A percentile compares a stretch with the other conserved stretches of the same genome.
phyloP scores from a whole-genome alignment of 202 grass and related monocot species.

The Schoenoplectus tabernaemontani region DNA sequence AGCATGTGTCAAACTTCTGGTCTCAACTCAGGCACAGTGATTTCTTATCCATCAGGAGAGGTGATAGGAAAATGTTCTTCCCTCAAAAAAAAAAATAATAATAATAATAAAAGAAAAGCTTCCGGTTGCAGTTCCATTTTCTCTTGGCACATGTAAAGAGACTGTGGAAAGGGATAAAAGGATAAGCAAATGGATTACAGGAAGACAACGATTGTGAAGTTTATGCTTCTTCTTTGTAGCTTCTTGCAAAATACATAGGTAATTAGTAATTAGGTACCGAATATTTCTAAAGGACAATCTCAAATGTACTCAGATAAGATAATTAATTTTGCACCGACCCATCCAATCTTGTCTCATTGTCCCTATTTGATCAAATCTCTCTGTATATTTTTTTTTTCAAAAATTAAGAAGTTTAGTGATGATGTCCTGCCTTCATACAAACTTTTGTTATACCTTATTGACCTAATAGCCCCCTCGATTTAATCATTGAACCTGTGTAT shows the following conservation, averaged over 20 bases:
- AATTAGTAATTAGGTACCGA: background rate
- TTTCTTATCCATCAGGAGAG: background rate
- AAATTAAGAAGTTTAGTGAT: background rate
- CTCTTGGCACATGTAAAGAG: background rate
- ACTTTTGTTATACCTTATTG: background rate
- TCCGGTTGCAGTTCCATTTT: background rate
- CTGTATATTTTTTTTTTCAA: background rate
- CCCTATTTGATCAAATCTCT: too few relatives aligned
- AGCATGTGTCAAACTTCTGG: background rate
- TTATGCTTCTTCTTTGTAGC: slow-evolving; percentile 13
- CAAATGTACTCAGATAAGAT: background rate
- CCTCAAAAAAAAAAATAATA: background rate
- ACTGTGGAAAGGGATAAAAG: background rate
- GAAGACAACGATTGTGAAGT: background rate
- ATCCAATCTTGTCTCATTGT: background rate
- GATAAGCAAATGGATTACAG: background rate
- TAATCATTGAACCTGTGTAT: too few relatives aligned
- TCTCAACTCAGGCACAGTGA: background rate
- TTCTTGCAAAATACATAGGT: slow-evolving; percentile 1
- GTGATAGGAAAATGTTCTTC: background rate
- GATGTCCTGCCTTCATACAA: background rate
- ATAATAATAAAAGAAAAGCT: background rate
- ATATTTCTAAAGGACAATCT: background rate
- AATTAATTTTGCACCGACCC: background rate
- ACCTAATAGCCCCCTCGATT: too few relatives aligned